Evolutionary conservation across 2,329 filamentous ascomycete genomes (phyloP), one percentile per base, ranked within the genome.

Genomic region (Alternaria sp.): DNA sequence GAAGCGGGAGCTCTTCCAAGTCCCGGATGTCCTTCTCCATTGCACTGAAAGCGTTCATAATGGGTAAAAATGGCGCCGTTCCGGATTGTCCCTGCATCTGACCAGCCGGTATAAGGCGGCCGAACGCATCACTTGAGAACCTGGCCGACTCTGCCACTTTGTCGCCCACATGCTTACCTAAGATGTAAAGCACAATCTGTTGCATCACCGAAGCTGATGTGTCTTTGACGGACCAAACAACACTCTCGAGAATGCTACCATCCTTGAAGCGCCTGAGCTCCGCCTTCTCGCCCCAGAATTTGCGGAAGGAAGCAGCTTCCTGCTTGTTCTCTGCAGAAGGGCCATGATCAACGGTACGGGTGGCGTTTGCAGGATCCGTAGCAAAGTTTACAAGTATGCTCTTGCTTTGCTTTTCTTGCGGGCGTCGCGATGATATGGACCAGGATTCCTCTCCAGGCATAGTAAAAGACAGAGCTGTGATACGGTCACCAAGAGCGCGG

Each of bases 221-320:
- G 56, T 86, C 85, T 66, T 89, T 86, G 2, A 84, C 63, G 3
- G 80, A 84, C 95, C 95, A 99, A 20, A 97, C 90, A 30, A 98
- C 83, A 72, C 92, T 97, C 78, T 99, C 96, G 9, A 93, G 85
- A 67, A 99, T 97, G 70, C 90, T 94, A 22, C 95, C 95, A 73
- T 98, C 93, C 71, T 94, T 96, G 83, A 99, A 99, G 20, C 95
- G 91, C 66, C 95, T 88, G 46, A 99, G 84, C 78, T 99, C 95
- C 1, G 95, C 88, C 76, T 95, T 97, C 10, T 94, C 90, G 7
- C 94, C 95, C 95, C 96, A 99, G 76, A 99, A 98, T 34, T 90
- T 87, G 36, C 92, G 91, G 78, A 97, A 99, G 32, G 85, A 85
- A 10, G 89, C 88, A 25, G 93, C 91, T 65, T 93, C 92, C 65